Base-by-base conservation (phyloP, 208 protist species). In the Vickermania spadyakhi region DNA sequence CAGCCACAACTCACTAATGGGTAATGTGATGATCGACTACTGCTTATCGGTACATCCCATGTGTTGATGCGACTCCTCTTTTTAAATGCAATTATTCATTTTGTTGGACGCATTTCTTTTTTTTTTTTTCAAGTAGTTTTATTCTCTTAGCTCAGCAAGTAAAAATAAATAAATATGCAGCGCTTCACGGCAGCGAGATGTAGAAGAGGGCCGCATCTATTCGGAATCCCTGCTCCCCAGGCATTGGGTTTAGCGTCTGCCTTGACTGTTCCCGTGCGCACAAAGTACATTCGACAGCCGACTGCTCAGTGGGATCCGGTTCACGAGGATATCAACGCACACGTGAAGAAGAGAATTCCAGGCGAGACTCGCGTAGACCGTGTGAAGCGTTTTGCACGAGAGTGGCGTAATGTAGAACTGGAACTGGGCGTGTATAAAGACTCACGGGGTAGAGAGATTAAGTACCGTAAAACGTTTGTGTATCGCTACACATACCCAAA, bases 401-500 rank as follows among this genome's bases (percentile, higher is more conserved):
- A 94, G 71, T 94, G 86, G 86, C 86, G 86, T 78, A 94, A 94
- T 60, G 86, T 94, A 42, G 83, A 94, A 72, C 68, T 94, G 42
- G 83, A 94, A 68, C 68, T 94, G 27, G 86, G 86, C 55, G 79
- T 88, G 13, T 91, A 94, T 77, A 87, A 87, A 66, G 86, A 94
- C 52, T 86, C 83, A 3, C 80, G 86, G 53, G 86, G 86, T 55
- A 80, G 86, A 59, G 86, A 94, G 45, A 79, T 94, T 42, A 94
- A 94, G 67, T 91, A 94, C 69, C 72, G 86, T 31, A 94, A 94
- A 56, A 94, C 86, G 2, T 94, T 91, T 57, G 86, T 94, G 13
- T 94, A 94, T 66, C 86, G 83, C 68, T 94, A 94, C 70, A 94
- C 86, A 4, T 94, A 94, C 69, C 86, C 86, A 11, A 94, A 94